Conservation (phyloP, 129 eudicot genomes). For the Centaurea solstitialis region DNA sequence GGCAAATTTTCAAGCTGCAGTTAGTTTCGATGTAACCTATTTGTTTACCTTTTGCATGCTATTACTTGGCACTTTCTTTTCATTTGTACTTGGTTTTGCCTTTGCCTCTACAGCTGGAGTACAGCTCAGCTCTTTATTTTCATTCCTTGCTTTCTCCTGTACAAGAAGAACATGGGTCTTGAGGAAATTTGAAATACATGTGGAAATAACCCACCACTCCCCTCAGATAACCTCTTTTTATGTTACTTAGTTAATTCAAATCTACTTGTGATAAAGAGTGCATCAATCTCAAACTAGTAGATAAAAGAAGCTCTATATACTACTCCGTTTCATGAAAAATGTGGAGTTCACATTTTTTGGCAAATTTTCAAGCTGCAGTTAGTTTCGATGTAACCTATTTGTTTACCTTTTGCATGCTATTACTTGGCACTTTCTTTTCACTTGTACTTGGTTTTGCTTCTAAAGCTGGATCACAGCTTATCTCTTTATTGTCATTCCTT, state of each 20-base stretch:
- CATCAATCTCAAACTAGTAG: background rate
- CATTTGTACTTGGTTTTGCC: constrained; percentile 9
- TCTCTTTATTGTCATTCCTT: constrained; percentile 21
- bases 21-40: background rate
- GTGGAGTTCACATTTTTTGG: background rate
- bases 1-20: background rate
- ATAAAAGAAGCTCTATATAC: background rate
- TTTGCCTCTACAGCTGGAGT: background rate
- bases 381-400: background rate
- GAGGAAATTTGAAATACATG: background rate
- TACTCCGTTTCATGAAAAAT: background rate
- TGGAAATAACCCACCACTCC: background rate
- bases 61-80: constrained; percentile 20
- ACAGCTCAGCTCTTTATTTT: constrained; percentile 20
- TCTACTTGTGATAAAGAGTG: background rate
- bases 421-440: constrained; percentile 22
- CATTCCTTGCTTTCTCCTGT: constrained; percentile 24
- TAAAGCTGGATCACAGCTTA: background rate
- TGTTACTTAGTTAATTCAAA: background rate
- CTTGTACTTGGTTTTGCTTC: constrained; percentile 13
- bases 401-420: constrained; percentile 28
- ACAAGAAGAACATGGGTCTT: background rate
- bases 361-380: background rate
- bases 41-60: constrained; percentile 27
- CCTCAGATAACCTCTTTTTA: background rate